Conservation (phyloP, 1,284 basidiomycete genomes). For the Cryptococcus sp. region DNA sequence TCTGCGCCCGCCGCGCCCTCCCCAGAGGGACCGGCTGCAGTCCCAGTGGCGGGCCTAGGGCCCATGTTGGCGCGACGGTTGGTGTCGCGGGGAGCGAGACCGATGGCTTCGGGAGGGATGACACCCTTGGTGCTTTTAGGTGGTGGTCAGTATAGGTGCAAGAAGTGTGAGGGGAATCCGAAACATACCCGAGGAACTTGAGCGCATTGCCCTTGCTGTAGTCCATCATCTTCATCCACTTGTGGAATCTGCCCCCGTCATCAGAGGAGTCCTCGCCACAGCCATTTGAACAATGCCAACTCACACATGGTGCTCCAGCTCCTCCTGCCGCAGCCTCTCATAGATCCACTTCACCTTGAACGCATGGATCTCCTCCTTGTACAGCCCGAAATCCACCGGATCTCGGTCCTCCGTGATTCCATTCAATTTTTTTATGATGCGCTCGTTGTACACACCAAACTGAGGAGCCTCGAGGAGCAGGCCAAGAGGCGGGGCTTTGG, state of each 20-base stretch:
- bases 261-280: not conserved
- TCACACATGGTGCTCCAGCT: constrained; percentile 73
- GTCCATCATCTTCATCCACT: constrained; percentile 48
- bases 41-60: constrained; percentile 55
- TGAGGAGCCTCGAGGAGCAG: constrained; percentile 91
- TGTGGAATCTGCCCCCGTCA: constrained; percentile 35
- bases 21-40: constrained; percentile 49
- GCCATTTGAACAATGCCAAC: constrained; percentile 43
- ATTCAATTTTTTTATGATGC: constrained; percentile 27
- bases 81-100: not conserved
- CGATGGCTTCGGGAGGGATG: constrained; percentile 60
- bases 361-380: constrained; percentile 62
- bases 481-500: constrained; percentile 94
- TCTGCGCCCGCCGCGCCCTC: constrained; percentile 60
- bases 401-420: constrained; percentile 30
- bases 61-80: constrained; percentile 54
- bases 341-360: constrained; percentile 87
- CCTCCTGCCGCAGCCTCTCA: constrained; percentile 73
- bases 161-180: constrained; percentile 58
- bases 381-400: constrained; percentile 60
- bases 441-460: constrained; percentile 60
- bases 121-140: constrained; percentile 60
- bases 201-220: constrained; percentile 24
- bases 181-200: constrained; percentile 25
- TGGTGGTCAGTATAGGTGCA: not conserved